These are phyloP conservation scores for Pestalotiopsis sp. DNA, from an alignment of 2,329 filamentous ascomycete species.

Conservation along the genomic window DNA sequence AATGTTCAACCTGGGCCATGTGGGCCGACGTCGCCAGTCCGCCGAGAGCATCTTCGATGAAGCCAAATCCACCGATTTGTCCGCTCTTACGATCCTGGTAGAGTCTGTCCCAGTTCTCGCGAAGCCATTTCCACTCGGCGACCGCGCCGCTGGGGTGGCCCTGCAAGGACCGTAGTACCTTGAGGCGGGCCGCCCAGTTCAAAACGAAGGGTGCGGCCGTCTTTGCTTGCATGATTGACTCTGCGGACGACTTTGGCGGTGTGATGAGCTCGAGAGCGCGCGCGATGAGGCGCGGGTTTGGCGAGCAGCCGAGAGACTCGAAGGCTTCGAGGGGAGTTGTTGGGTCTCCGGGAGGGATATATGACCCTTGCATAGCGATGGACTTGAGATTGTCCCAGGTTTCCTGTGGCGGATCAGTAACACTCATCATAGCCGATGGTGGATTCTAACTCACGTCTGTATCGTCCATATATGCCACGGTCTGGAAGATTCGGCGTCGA, in stretches of 20 bases:
- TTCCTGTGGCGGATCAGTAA: not conserved
- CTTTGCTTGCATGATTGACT: not conserved
- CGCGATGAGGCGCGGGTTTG: not conserved
- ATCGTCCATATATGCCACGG: not conserved
- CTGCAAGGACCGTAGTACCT: not conserved
- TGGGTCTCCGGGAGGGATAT: constrained; percentile 1
- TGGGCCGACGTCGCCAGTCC: not conserved
- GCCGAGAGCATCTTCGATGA: not conserved
- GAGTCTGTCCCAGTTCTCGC: not conserved
- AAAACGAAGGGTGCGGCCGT: not conserved
- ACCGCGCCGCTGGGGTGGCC: constrained; percentile 1
- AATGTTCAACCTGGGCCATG: not conserved
- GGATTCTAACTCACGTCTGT: constrained; percentile 3
- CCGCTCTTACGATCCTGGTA: not conserved
- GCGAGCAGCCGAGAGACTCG: not conserved
- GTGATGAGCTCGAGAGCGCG: constrained; percentile 4
- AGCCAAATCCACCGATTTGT: not conserved
- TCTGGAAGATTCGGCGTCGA: constrained; percentile 4
- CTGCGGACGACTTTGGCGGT: not conserved
- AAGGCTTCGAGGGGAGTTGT: constrained; percentile 4
- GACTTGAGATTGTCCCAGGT: constrained; percentile 6
- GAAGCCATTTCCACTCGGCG: constrained; percentile 1
- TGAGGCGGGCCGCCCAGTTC: not conserved
- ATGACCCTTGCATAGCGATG: constrained; percentile 2
- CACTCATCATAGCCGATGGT: not conserved